phyloP scores from a whole-genome alignment of 1,284 basidiomycete genomes.

The Schizopora paradoxa region DNA sequence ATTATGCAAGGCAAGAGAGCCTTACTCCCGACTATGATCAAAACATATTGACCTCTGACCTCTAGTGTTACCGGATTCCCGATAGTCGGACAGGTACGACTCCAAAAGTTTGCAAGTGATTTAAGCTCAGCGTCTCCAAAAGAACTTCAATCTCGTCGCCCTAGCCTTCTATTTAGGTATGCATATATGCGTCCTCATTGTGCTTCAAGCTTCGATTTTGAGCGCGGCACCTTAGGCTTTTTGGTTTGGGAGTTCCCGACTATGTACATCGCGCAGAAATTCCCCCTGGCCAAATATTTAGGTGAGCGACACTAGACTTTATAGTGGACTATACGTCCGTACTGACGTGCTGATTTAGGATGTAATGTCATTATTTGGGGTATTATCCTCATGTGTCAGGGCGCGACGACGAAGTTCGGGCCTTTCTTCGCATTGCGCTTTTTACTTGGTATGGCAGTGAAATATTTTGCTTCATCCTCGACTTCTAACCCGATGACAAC shows the following conservation, averaged over 20 bases:
- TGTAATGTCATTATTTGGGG: constrained; percentile 61
- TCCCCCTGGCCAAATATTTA: constrained; percentile 55
- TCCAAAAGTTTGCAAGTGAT: not conserved
- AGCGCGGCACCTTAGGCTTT: constrained; percentile 36
- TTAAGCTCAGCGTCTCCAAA: not conserved
- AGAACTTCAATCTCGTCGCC: constrained; percentile 60
- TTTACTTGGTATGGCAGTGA: constrained; percentile 47
- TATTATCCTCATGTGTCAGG: constrained; percentile 54
- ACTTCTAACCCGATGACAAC: not conserved
- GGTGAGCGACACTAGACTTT: constrained; percentile 30
- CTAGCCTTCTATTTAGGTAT: constrained; percentile 57
- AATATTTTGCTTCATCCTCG: not conserved
- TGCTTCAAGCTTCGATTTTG: constrained; percentile 7
- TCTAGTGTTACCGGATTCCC: constrained; percentile 60
- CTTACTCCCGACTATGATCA: not conserved
- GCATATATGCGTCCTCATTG: constrained; percentile 6
- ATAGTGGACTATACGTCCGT: not conserved
- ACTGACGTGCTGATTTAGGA: constrained; percentile 32
- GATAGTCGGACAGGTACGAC: constrained; percentile 48
- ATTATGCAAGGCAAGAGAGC: constrained; percentile 68
- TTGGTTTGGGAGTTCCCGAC: constrained; percentile 62
- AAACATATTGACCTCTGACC: constrained; percentile 13
- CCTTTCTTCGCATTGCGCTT: constrained; percentile 60
- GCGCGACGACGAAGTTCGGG: constrained; percentile 48
- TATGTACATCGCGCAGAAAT: constrained; percentile 57